phyloP scores from a whole-genome alignment of 1,284 basidiomycete species.

The Exsudoporus floridanus region DNA sequence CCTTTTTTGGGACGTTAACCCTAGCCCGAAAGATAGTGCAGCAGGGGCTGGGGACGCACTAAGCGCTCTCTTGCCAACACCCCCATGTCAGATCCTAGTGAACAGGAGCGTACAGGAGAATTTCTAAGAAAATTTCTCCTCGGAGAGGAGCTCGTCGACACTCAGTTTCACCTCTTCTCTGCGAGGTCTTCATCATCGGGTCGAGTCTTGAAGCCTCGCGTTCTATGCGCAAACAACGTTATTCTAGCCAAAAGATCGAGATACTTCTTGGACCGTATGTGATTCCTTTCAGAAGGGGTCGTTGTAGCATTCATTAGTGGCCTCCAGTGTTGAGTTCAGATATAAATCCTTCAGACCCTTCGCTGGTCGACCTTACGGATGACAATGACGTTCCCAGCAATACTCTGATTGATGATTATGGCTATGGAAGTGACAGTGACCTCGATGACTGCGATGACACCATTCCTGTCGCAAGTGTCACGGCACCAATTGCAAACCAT shows the following conservation, averaged over 20 bases:
- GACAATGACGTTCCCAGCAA: slow-evolving; percentile 12
- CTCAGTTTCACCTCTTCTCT: slow-evolving; percentile 32
- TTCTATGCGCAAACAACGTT: slow-evolving; percentile 27
- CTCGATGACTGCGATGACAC: slow-evolving; percentile 18
- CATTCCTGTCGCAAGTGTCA: not conserved
- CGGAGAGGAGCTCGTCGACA: slow-evolving; percentile 30
- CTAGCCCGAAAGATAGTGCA: too few species aligned
- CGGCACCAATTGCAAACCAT: not conserved
- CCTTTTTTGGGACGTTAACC: too few species aligned
- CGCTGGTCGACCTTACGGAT: slow-evolving; percentile 19
- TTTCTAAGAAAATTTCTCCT: slow-evolving; percentile 30
- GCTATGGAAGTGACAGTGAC: slow-evolving; percentile 27
- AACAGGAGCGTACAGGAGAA: slow-evolving; percentile 13
- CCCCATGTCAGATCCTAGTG: slow-evolving; percentile 2
- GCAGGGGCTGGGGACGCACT: too few species aligned
- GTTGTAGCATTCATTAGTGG: not conserved
- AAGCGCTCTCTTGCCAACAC: too few species aligned
- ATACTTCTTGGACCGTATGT: slow-evolving; percentile 29
- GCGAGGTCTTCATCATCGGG: slow-evolving; percentile 13
- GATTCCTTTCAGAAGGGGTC: not conserved
- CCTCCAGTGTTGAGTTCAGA: slow-evolving; percentile 24
- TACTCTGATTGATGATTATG: slow-evolving; percentile 15
- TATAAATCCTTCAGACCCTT: slow-evolving; percentile 8
- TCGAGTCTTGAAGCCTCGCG: slow-evolving; percentile 18
- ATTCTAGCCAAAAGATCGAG: slow-evolving; percentile 22